Evolutionary conservation across 1,139 yeast genomes (phyloP).

Genomic region (Blastobotrys indianensis): DNA sequence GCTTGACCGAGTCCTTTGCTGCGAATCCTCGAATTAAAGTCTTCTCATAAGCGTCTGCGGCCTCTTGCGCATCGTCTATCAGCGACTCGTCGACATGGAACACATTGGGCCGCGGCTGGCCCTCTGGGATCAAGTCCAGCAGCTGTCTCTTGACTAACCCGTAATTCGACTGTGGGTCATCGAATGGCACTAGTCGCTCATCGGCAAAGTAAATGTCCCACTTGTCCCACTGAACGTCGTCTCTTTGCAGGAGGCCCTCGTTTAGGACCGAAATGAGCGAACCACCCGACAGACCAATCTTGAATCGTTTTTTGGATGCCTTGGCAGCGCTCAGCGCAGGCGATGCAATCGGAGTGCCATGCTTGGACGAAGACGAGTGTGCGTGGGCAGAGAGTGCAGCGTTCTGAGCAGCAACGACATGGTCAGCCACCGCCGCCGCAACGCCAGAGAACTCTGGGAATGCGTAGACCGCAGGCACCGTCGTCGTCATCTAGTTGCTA

Average conservation of each 20-base stretch:
- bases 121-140: conserved; percentile 55
- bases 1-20: conserved; percentile 89
- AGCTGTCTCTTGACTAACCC: conserved; percentile 82
- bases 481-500: conserved; percentile 63
- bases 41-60: conserved; percentile 91
- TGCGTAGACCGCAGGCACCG: conserved; percentile 86
- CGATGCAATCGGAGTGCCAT: too few species aligned
- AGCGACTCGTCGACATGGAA: conserved; percentile 77
- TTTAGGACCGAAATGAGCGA: conserved; percentile 78
- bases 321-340: background rate
- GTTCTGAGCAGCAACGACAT: conserved; percentile 81
- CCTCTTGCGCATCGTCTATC: conserved; percentile 82
- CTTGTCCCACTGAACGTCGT: conserved; percentile 79
- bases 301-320: conserved; percentile 49
- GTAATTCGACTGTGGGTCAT: conserved; percentile 76
- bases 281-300: conserved; percentile 90
- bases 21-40: conserved; percentile 83
- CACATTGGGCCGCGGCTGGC: conserved; percentile 56
- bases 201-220: conserved; percentile 98
- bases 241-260: conserved; percentile 72
- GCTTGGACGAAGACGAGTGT: conserved; percentile 13
- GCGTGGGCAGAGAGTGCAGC: conserved; percentile 38
- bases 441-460: conserved; percentile 86
- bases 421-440: conserved; percentile 94
- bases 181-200: conserved; percentile 89